Evolutionary conservation across 1,139 yeast species (phyloP).

Genomic region (Sugiyamaella pinicola): DNA sequence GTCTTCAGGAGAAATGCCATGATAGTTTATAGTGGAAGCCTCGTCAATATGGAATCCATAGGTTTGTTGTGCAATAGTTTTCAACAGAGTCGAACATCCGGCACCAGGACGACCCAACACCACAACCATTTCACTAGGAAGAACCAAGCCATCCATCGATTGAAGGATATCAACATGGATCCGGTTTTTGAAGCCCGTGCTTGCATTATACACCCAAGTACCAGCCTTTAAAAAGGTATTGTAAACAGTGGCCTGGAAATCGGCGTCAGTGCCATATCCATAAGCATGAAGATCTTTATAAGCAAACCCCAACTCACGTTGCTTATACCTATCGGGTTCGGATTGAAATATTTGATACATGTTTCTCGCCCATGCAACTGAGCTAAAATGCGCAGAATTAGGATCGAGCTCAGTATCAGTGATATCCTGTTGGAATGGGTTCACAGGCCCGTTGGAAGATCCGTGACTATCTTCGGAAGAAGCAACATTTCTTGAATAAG

Average conservation of each 20-base stretch:
- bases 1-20: conserved; percentile 46
- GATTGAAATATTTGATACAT: conserved; percentile 48
- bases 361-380: conserved; percentile 75
- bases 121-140: conserved; percentile 74
- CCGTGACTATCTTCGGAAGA: not conserved
- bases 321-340: conserved; percentile 28
- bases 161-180: conserved; percentile 58
- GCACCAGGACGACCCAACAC: conserved; percentile 85
- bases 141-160: conserved; percentile 66
- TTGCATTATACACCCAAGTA: conserved; percentile 30
- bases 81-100: conserved; percentile 79
- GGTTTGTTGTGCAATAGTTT: conserved; percentile 68
- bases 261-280: conserved; percentile 77
- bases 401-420: conserved; percentile 56
- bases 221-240: conserved; percentile 47
- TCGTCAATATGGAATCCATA: conserved; percentile 66
- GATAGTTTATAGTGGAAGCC: conserved; percentile 47
- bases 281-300: conserved; percentile 69
- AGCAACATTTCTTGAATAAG: conserved; percentile 9
- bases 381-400: conserved; percentile 54
- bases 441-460: conserved; percentile 24
- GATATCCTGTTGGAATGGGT: conserved; percentile 29
- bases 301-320: conserved; percentile 54
- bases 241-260: conserved; percentile 72
- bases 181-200: conserved; percentile 31